Conservation (phyloP, 2,329 filamentous ascomycete species). For the Dothidotthia symphoricarpi region DNA sequence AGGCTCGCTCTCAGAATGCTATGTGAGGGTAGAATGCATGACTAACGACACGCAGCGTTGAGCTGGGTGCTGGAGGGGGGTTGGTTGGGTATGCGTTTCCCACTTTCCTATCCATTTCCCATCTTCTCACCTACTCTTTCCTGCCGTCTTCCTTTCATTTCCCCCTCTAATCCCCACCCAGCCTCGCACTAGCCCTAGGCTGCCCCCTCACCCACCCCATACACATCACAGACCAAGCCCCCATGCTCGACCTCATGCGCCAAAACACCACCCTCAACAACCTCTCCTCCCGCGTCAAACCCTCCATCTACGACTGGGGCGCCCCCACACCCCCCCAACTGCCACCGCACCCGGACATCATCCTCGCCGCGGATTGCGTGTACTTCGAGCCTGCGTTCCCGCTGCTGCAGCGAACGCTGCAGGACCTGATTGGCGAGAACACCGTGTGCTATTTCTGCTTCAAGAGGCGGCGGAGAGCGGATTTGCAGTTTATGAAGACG, state of each 20-base stretch:
- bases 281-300: constrained; percentile 61
- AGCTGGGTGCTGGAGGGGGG: constrained; percentile 88
- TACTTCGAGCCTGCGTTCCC: constrained; percentile 97
- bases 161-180: constrained; percentile 15
- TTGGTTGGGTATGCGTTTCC: constrained; percentile 61
- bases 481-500: constrained; percentile 54
- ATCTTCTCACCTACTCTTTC: background rate
- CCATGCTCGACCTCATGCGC: constrained; percentile 83
- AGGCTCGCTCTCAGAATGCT: constrained; percentile 41
- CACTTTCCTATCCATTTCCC: background rate
- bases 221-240: constrained; percentile 80
- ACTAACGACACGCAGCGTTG: constrained; percentile 59
- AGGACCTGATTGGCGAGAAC: constrained; percentile 64
- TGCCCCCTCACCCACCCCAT: constrained; percentile 59
- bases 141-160: background rate
- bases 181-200: constrained; percentile 58
- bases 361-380: constrained; percentile 94
- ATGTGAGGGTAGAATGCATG: background rate
- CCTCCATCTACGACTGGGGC: constrained; percentile 78
- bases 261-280: constrained; percentile 82
- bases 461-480: constrained; percentile 80
- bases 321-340: constrained; percentile 41
- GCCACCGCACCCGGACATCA: constrained; percentile 66
- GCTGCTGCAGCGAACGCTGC: constrained; percentile 74
- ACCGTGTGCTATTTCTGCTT: constrained; percentile 85